phyloP scores from a whole-genome alignment of 108 stramenopile genomes.

The Nitzschia sp. region DNA sequence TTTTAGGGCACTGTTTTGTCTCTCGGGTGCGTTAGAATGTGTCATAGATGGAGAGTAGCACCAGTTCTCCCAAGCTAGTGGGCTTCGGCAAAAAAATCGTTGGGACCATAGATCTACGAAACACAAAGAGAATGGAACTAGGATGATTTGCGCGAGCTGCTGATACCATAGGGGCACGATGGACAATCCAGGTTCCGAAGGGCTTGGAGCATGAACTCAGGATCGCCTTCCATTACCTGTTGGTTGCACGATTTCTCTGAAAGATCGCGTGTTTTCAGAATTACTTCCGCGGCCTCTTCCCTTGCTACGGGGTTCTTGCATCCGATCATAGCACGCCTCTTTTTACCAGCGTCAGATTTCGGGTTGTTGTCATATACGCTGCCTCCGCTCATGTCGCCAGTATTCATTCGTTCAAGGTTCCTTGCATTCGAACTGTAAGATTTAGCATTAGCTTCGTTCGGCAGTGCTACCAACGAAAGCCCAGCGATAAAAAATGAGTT shows the following conservation, averaged over 20 bases:
- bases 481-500: neutral
- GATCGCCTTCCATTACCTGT: constrained; percentile 47
- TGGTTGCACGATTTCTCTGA: constrained; percentile 53
- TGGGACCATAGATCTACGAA: too few relatives aligned
- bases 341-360: constrained; percentile 34
- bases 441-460: constrained; percentile 24
- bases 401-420: constrained; percentile 51
- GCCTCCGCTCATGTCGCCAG: constrained; percentile 58
- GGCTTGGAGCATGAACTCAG: constrained; percentile 62
- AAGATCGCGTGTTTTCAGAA: constrained; percentile 24
- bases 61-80: too few relatives aligned
- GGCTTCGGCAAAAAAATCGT: too few relatives aligned
- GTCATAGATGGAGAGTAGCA: too few relatives aligned
- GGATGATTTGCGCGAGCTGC: neutral
- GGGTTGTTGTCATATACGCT: constrained; percentile 63
- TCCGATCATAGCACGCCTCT: constrained; percentile 58
- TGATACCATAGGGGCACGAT: constrained; percentile 62
- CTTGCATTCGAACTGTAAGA: constrained; percentile 54
- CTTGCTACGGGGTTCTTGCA: constrained; percentile 51
- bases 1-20: too few relatives aligned
- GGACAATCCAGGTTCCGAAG: constrained; percentile 61
- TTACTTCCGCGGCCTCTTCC: constrained; percentile 37
- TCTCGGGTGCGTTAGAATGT: too few relatives aligned
- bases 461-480: neutral
- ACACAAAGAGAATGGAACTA: too few relatives aligned